phyloP scores from a whole-genome alignment of 768 basidiomycete species.

The Austroboletus eburneus region DNA sequence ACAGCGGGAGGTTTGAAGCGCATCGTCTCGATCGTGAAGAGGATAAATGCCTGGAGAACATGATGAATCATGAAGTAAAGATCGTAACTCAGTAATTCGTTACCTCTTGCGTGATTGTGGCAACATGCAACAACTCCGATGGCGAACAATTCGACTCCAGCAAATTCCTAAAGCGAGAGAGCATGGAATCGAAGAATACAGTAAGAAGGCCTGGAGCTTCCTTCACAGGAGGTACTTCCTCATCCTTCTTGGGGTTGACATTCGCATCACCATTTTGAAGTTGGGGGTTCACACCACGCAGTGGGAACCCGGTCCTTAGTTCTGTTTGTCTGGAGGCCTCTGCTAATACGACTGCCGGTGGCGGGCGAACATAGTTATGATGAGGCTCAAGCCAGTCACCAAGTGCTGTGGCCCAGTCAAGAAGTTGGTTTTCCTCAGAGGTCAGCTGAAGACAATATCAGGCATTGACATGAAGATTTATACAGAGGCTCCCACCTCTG shows the following conservation, averaged over 20 bases:
- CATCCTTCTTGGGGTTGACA: slow-evolving; percentile 60
- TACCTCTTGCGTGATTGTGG: slow-evolving; percentile 73
- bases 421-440: slow-evolving; percentile 51
- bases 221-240: slow-evolving; percentile 62
- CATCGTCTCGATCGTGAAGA: slow-evolving; percentile 63
- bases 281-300: slow-evolving; percentile 56
- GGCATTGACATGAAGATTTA: background rate
- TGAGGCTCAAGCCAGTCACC: slow-evolving; percentile 76
- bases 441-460: slow-evolving; percentile 50
- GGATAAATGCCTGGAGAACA: slow-evolving; percentile 56
- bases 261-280: slow-evolving; percentile 29
- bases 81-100: background rate
- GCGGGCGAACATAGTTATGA: slow-evolving; percentile 70
- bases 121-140: slow-evolving; percentile 65
- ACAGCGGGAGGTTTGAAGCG: slow-evolving; percentile 71
- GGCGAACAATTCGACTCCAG: slow-evolving; percentile 39
- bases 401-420: slow-evolving; percentile 57
- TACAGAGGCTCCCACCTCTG: slow-evolving; percentile 41
- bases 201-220: slow-evolving; percentile 54
- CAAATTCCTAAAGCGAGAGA: slow-evolving; percentile 45
- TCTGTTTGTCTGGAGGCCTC: slow-evolving; percentile 73
- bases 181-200: slow-evolving; percentile 61
- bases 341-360: slow-evolving; percentile 62
- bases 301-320: slow-evolving; percentile 62
- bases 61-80: slow-evolving; percentile 1